Percentiles rank a stretch among this genome's conserved stretches.
phyloP scores from a whole-genome alignment of 2,329 filamentous ascomycete species.

The Pezicula rhizophila region DNA sequence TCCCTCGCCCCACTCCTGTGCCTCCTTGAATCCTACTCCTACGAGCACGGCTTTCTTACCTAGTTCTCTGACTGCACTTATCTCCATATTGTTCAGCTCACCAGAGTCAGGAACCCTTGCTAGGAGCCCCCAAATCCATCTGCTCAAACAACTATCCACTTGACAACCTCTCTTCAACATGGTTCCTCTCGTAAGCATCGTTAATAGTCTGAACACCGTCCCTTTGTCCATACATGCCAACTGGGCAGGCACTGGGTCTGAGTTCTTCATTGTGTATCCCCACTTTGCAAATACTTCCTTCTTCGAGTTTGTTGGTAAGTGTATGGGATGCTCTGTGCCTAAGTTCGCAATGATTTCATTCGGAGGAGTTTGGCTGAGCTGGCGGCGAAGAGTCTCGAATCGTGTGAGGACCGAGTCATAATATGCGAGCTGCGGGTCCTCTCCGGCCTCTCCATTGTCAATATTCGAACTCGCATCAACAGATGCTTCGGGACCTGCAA shows the following conservation, averaged over 20 bases:
- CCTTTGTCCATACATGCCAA: conserved; percentile 60
- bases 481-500: conserved; percentile 45
- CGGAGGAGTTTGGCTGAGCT: conserved; percentile 52
- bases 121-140: conserved; percentile 82
- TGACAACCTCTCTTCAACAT: conserved; percentile 49
- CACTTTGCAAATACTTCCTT: conserved; percentile 42
- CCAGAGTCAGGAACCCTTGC: conserved; percentile 69
- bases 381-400: conserved; percentile 58
- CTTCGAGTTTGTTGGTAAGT: conserved; percentile 37
- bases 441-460: conserved; percentile 20
- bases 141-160: conserved; percentile 61
- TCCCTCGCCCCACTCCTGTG: conserved; percentile 32
- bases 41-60: conserved; percentile 66
- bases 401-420: conserved; percentile 58
- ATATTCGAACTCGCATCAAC: conserved; percentile 18
- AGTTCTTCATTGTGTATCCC: conserved; percentile 43
- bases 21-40: conserved; percentile 29
- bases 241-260: conserved; percentile 53
- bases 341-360: conserved; percentile 46
- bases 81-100: conserved; percentile 67
- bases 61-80: conserved; percentile 71
- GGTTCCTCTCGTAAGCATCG: conserved; percentile 58
- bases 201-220: conserved; percentile 59
- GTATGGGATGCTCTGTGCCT: conserved; percentile 42
- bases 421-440: conserved; percentile 56